These are phyloP conservation scores for Auricularia cornea DNA, from an alignment of 768 basidiomycete genomes.

Conservation along the genomic window DNA sequence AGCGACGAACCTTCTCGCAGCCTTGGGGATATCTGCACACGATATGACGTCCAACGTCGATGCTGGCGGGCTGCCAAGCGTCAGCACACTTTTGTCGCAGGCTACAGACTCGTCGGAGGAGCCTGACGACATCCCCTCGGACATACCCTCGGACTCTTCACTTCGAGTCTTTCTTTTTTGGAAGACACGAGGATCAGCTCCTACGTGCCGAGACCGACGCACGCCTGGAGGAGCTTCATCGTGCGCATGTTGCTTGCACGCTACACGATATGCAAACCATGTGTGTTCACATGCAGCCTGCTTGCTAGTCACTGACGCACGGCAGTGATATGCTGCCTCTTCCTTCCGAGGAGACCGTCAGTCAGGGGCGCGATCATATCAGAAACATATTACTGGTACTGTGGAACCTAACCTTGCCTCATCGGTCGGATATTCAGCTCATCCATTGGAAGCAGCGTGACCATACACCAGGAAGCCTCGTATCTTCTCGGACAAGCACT, in stretches of 20 bases:
- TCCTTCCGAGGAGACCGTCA: no score
- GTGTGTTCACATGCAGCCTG: background rate
- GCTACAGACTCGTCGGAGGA: background rate
- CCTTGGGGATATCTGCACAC: conserved; percentile 9
- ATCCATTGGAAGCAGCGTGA: no score
- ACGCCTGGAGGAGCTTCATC: background rate
- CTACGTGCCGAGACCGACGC: background rate
- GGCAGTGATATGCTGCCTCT: no score
- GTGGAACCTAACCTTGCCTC: no score
- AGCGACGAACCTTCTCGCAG: conserved; percentile 9
- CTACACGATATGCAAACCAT: background rate
- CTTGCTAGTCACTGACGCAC: no score
- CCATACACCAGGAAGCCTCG: no score
- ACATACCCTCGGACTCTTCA: background rate
- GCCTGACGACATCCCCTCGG: background rate
- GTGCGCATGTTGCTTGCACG: background rate
- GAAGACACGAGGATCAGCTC: background rate
- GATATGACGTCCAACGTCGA: background rate
- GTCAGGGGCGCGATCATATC: background rate
- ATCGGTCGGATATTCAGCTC: no score
- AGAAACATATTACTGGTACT: background rate
- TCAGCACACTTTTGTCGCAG: background rate
- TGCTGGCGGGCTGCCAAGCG: background rate
- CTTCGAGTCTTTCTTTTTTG: background rate
- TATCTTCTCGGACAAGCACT: background rate